Base-by-base conservation (phyloP, 805 yeast genomes). In the Ogataea corticis region DNA sequence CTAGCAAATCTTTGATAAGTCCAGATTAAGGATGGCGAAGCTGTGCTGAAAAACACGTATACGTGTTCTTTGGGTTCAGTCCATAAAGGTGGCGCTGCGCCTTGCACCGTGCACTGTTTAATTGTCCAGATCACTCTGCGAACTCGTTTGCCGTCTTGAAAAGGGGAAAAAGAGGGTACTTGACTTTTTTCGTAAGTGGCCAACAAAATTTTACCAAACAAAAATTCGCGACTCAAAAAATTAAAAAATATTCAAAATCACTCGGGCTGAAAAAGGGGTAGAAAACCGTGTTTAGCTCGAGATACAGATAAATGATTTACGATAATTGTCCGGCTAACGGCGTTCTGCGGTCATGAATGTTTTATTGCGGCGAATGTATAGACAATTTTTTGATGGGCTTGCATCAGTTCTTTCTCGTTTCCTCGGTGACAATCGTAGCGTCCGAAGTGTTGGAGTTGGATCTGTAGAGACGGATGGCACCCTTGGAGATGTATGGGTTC, bases 401-500 rank as follows among this genome's bases (percentile, higher is more conserved):
- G 25, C 5, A 21, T 6, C 25, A 21, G 9, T 28, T n/a, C 11
- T 28, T 28, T 4, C 31, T n/a, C n/a, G 13, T 7, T 11, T 28
- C 31, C 14, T 7, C 31, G 11, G 13, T 11, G 48, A 55, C 58
- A 44, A 48, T 44, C 28, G 49, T 55, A 29, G 40, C 41, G 21
- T 48, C 50, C 7, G 50, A 48, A 15, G 46, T 42, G 17, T 35
- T 46, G 12, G 53, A 49, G 31, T 35, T 25, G 2, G 56, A 42
- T 49, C 59, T 56, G 48, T 62, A 62, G 33, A 62, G 49, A 42
- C 66, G 51, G 32, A 55, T 46, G 27, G 79, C 77, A 46, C 79
- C 80, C 51, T 67, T 70, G 44, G 70, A 66, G 51, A 64, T 61
- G 58, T 69, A 75, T 33, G 87, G 87, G 54, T 78, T 71, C 43